Percentiles rank a stretch among this genome's conserved stretches.
phyloP scores from a whole-genome alignment of 2,329 filamentous ascomycete genomes.

The Cladophialophora exuberans region DNA sequence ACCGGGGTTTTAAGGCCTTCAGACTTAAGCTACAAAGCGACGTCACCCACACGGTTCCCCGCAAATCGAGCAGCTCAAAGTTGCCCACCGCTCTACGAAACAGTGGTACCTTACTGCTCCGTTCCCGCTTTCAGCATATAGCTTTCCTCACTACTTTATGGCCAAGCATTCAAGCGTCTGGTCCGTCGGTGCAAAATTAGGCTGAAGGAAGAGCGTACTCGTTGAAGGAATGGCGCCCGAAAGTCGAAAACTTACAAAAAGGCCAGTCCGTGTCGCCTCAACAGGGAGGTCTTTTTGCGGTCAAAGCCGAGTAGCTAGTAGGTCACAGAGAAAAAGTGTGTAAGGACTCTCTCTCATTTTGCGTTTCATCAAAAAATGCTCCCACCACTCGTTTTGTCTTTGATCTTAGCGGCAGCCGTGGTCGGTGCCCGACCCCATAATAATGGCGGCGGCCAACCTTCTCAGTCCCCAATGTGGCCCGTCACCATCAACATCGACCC shows the following conservation, averaged over 20 bases:
- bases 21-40: not conserved
- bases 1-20: not conserved
- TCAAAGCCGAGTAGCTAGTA: not conserved
- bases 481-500: not conserved
- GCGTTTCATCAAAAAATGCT: not conserved
- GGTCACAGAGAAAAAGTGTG: not conserved
- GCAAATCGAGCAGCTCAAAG: not conserved
- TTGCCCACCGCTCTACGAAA: not conserved
- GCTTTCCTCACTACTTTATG: not conserved
- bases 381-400: not conserved
- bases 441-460: not conserved
- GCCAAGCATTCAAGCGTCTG: not conserved
- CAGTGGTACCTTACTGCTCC: not conserved
- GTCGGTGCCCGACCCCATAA: not conserved
- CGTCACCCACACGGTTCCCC: too few species aligned
- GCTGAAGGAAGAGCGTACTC: not conserved
- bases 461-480: not conserved
- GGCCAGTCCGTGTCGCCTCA: not conserved
- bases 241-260: not conserved
- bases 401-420: not conserved
- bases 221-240: not conserved
- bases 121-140: not conserved
- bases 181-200: not conserved
- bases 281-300: not conserved
- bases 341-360: not conserved